These are phyloP conservation scores for Microsporum audouinii DNA, from an alignment of 2,329 filamentous ascomycete genomes.

Conservation along the genomic window DNA sequence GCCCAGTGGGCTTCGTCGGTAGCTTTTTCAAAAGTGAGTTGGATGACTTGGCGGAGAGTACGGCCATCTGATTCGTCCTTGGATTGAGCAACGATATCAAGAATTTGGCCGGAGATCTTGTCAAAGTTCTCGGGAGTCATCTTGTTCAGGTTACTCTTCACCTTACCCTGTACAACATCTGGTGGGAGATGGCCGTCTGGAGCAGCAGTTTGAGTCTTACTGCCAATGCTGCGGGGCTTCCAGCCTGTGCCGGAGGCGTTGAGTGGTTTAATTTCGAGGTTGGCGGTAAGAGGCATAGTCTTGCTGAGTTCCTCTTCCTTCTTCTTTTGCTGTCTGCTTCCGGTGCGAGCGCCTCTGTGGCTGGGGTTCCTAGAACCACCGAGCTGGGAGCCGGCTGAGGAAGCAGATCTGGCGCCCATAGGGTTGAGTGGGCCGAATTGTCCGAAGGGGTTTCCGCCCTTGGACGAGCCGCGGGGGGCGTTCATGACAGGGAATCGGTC, in stretches of 20 bases:
- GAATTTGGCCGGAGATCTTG: conserved; percentile 84
- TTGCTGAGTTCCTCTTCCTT: conserved; percentile 59
- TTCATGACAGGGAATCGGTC: conserved; percentile 42
- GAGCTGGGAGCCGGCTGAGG: conserved; percentile 42
- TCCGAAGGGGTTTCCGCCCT: conserved; percentile 44
- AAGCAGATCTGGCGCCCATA: conserved; percentile 49
- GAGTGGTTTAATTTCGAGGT: conserved; percentile 71
- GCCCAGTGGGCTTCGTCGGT: conserved; percentile 98
- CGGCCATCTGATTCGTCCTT: conserved; percentile 91
- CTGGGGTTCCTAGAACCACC: conserved; percentile 62
- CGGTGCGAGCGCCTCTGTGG: conserved; percentile 42
- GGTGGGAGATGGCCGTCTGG: conserved; percentile 61
- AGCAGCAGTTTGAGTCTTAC: conserved; percentile 15
- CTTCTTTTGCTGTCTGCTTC: conserved; percentile 44
- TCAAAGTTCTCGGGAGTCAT: conserved; percentile 99
- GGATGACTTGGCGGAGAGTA: conserved; percentile 92
- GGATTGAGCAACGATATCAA: conserved; percentile 84
- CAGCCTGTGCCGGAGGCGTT: conserved; percentile 63
- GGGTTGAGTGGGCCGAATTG: conserved; percentile 49
- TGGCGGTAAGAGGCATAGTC: conserved; percentile 82
- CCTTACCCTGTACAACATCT: conserved; percentile 93
- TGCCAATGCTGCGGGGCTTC: conserved; percentile 69
- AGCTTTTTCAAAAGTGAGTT: conserved; percentile 97
- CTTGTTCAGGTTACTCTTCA: conserved; percentile 97
- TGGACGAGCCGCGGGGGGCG: conserved; percentile 33